Conservation (phyloP, 2,329 filamentous ascomycete genomes). For the Harringtonia aguacate region DNA sequence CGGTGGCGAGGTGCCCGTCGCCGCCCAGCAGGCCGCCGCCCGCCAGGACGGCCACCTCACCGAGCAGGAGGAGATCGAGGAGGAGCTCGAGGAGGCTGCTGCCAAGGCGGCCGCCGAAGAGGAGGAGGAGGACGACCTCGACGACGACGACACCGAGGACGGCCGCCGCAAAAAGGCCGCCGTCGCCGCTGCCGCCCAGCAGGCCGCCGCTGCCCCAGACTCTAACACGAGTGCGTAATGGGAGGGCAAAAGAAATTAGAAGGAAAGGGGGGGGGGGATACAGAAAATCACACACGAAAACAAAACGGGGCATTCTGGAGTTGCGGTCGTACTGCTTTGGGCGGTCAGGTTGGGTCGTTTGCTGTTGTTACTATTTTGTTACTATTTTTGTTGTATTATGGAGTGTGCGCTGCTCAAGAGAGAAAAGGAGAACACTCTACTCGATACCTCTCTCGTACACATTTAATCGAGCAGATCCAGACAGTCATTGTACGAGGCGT, state of each 20-base stretch:
- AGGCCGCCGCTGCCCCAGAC: too few relatives aligned
- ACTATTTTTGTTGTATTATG: background rate
- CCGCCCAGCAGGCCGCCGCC: conserved; percentile 15
- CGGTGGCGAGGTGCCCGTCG: conserved; percentile 54
- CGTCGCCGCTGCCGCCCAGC: too few relatives aligned
- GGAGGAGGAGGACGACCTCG: conserved; percentile 14
- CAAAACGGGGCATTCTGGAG: too few relatives aligned
- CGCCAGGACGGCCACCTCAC: conserved; percentile 30
- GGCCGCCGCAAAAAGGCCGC: conserved; percentile 15
- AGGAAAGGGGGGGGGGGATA: too few relatives aligned
- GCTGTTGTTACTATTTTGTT: background rate
- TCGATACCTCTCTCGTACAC: conserved; percentile 3
- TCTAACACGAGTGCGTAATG: too few relatives aligned
- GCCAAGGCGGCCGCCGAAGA: conserved; percentile 26
- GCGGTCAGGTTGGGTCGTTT: background rate
- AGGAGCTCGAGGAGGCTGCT: conserved; percentile 31
- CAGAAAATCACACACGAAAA: too few relatives aligned
- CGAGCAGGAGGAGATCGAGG: conserved; percentile 41
- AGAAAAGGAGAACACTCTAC: conserved; percentile 3
- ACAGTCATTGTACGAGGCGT: too few relatives aligned
- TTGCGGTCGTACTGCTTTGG: too few relatives aligned
- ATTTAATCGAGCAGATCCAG: background rate
- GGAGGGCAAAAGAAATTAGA: too few relatives aligned
- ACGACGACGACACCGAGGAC: conserved; percentile 15
- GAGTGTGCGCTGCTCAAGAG: background rate